Evolutionary conservation across 139 green algal genomes (phyloP), one percentile per base, ranked within the genome.

Genomic region (Parachlorella kessleri): DNA sequence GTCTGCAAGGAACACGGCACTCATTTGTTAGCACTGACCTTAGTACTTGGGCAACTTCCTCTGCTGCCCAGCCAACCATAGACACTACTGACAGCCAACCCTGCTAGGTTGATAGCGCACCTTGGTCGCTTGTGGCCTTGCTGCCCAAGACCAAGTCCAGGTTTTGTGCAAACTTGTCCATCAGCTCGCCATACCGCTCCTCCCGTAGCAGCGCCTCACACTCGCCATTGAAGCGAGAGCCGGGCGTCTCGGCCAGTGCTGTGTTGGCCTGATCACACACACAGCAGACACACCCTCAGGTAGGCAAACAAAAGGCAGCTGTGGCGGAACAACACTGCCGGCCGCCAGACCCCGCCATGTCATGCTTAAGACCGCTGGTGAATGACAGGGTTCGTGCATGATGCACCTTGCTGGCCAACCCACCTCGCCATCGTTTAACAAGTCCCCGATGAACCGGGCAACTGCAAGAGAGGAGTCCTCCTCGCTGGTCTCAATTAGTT

Each of bases 401-500:
- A n/a, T n/a, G n/a, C n/a, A n/a, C n/a, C n/a, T n/a, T n/a, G 59
- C 39, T 63, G 0, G 23, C 28, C 64, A 2, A 32, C 72, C 40
- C 37, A 81, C 86, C 79, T 86, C 35, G 14, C 69, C 81, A 36
- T 76, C 77, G 65, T 84, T 75, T 18, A 87, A n/a, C 33, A 87
- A 68, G 38, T 86, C 75, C 4, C 55, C 83, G 24, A 91, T 70
- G 38, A 81, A 70, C 28, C 69, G 54, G 4, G 79, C 87, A 8
- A 88, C 79, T 5, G 81, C 87, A 40, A 82, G 30, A 53, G 76
- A 88, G n/a, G 78, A 82, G 40, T 91, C 87, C 37, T 90, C 85
- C 72, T 91, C 87, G 14, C 78, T 87, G 21, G 81, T 90, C 53
- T 88, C 82, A 38, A 91, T 81, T 4, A 91, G 80, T 37, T 85